Evolutionary conservation across 78 protist genomes (phyloP), one percentile per base, ranked within the genome.

Genomic region (Mantamonas sphyraenae): DNA sequence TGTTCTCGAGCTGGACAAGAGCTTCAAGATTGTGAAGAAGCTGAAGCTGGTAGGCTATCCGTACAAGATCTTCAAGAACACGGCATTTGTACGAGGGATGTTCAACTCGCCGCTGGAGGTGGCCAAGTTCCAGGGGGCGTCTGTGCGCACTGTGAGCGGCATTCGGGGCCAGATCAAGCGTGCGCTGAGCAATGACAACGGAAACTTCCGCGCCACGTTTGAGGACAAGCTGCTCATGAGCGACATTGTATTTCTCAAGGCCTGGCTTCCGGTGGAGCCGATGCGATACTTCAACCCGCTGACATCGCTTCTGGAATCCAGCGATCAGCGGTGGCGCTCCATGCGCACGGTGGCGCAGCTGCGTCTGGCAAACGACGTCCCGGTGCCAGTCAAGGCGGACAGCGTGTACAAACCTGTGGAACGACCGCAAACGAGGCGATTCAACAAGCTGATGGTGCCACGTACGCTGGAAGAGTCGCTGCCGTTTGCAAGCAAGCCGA

Each of bases 101-200:
- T 93, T 93, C 75, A 58, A 3, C 10, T 35, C 83, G 5, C 59
- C 55, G 28, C 68, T 91, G 0, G 96, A 93, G 68, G 98, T 92
- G 7, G 86, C 96, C 71, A 94, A 91, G 78, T 97, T 94, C 33
- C 85, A 77, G 35, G 98, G 99, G 0, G 99, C 99, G 2, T 38
- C 67, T n/a, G 30, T 97, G n/a, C 74, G 92, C n/a, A 95, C 99
- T 40, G 99, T 96, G n/a, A 66, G 88, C 17, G 99, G 99, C 51
- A 83, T 97, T 33, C 80, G 98, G 19, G 99, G 99, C 17, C 86
- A 76, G 59, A 66, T 97, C 57, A 97, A 97, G 80, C 83, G 75
- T 67, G 95, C 95, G 33, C 28, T 92, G 17, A 62, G 12, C 53
- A 47, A 47, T 12, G 53, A 47, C 28, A 16, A 45, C 28, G 53